Evolutionary conservation across 139 green algal species (phyloP), one percentile per base, ranked within the genome.

Genomic region (Auxenochlorella pyrenoidosa): DNA sequence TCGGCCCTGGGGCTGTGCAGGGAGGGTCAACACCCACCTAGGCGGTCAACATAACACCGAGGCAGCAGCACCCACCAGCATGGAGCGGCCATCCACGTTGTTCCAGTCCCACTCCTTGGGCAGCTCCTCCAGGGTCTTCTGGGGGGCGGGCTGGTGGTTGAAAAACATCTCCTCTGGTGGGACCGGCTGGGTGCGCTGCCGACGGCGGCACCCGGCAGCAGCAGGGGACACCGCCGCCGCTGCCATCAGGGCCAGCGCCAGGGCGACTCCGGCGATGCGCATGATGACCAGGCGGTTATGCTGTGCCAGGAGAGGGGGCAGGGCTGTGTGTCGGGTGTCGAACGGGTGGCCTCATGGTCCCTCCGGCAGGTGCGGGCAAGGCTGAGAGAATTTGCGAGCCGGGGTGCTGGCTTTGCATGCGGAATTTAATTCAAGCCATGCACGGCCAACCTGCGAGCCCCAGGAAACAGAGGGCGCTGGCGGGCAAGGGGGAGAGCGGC

Each of bases 81-180:
- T 79, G 59, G 75, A 90, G 21, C 44, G 40, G 13, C 91, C 89
- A 47, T 93, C 24, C 1, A 90, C 38, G 80, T 93, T 71, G 58
- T 80, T 70, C 89, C 91, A 93, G 75, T 88, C 77, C 41, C 89
- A 94, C 70, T 83, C 54, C n/a, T 82, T 84, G 38, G 92, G 92
- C 59, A 94, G 84, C 26, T 80, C 34, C 22, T 91, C 60, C 60
- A 76, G 40, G 6, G 58, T 43, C 51, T 30, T 60, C 40, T 85
- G 80, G 3, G 80, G 80, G 13, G 80, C 80, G 3, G 63, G 80
- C 40, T 77, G 60, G 80, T 85, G 80, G 80, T 85, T 85, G 80
- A 85, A 85, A 2, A 10, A 65, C 80, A 85, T 60, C 30, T 85
- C 80, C 80, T 85, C 80, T 32, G n/a, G 40, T 1, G 80, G 60